A percentile compares a stretch with the other conserved stretches of the same genome.
phyloP scores from a whole-genome alignment of 2,329 filamentous ascomycete genomes.

The Ramularia endophylla region DNA sequence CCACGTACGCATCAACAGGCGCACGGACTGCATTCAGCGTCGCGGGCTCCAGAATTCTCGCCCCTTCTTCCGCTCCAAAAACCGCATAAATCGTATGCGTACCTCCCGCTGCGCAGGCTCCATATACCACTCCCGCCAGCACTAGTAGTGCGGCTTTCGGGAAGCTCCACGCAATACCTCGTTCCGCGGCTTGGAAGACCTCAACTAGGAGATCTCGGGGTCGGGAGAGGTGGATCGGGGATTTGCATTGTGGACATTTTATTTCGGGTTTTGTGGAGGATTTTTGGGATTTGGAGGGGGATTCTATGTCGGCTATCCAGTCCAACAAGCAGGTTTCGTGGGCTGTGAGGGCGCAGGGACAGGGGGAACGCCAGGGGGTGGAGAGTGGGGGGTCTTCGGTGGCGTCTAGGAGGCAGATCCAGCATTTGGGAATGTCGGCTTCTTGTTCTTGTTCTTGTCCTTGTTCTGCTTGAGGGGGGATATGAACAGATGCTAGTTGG shows the following conservation, averaged over 20 bases:
- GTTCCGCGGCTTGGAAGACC: constrained; percentile 54
- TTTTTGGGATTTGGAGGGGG: constrained; percentile 47
- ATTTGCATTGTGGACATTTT: constrained; percentile 84
- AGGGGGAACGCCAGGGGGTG: constrained; percentile 76
- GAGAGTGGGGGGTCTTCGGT: constrained; percentile 57
- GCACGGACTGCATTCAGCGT: constrained; percentile 16
- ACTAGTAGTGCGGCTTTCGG: constrained; percentile 58
- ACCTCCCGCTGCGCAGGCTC: constrained; percentile 42
- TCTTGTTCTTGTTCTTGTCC: constrained; percentile 12
- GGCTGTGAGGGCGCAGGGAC: constrained; percentile 81
- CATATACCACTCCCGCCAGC: constrained; percentile 33
- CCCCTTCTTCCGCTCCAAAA: constrained; percentile 58
- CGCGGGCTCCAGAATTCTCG: constrained; percentile 46
- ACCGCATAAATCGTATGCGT: constrained; percentile 59
- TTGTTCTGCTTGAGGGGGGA: constrained; percentile 13
- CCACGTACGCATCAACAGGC: constrained; percentile 20
- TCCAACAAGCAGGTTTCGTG: constrained; percentile 86
- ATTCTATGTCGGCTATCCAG: constrained; percentile 89
- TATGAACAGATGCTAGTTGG: too few relatives aligned
- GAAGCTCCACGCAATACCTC: constrained; percentile 52
- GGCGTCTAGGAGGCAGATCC: constrained; percentile 64
- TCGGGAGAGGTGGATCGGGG: constrained; percentile 68
- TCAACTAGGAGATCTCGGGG: constrained; percentile 69
- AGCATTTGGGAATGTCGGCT: constrained; percentile 50
- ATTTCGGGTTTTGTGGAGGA: constrained; percentile 54